Conservation (phyloP, 768 basidiomycete species). For the button mushroom (Agaricus bisporus) region DNA sequence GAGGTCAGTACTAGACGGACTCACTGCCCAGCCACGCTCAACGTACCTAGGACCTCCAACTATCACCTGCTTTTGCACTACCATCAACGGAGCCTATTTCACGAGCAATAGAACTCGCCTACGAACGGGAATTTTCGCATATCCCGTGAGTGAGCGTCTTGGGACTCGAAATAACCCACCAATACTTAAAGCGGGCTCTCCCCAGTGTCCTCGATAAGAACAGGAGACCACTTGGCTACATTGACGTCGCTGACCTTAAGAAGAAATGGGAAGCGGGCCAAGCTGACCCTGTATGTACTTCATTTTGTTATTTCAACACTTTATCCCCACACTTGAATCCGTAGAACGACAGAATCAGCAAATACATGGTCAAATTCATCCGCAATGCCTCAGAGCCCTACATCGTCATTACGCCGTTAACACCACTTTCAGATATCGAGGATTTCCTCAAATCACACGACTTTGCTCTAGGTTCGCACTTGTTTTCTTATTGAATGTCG, state of each 20-base stretch:
- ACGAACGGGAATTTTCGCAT: constrained; percentile 91
- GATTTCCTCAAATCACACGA: constrained; percentile 65
- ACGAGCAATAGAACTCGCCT: constrained; percentile 79
- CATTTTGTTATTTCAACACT: background rate
- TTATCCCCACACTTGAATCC: too few relatives aligned
- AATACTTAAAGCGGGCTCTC: background rate
- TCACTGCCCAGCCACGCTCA: background rate
- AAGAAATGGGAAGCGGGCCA: constrained; percentile 69
- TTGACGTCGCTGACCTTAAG: constrained; percentile 75
- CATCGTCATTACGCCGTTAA: constrained; percentile 73
- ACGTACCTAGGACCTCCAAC: constrained; percentile 58
- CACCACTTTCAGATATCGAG: constrained; percentile 77
- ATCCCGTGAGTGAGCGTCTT: constrained; percentile 56
- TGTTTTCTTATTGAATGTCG: background rate
- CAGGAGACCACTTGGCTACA: constrained; percentile 76
- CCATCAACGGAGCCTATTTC: constrained; percentile 65
- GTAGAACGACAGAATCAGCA: constrained; percentile 65
- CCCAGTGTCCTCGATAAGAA: constrained; percentile 67
- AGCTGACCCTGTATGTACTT: constrained; percentile 58
- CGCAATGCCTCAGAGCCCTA: constrained; percentile 62
- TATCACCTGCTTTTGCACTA: constrained; percentile 84
- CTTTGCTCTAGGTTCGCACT: constrained; percentile 64
- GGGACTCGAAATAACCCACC: background rate
- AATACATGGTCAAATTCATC: constrained; percentile 72
- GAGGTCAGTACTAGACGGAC: constrained; percentile 47